Base-by-base conservation (phyloP, 371 early-diverging fungal genomes). In the Dinochytrium kinnereticum region DNA sequence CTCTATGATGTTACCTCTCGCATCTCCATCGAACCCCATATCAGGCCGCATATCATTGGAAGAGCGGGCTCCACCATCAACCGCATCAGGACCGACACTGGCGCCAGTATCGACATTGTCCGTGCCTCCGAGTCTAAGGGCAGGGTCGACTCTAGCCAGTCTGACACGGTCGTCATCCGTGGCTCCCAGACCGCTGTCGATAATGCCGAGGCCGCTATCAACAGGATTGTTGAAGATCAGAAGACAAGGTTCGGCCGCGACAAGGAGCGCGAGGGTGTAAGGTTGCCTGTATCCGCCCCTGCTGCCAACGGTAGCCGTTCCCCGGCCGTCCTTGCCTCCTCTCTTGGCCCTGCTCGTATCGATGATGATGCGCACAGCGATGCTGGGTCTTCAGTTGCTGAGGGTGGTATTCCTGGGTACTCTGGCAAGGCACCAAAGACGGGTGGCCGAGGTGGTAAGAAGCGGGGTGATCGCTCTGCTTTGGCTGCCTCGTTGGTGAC, bases 21-120 rank as follows among this genome's bases (percentile, higher is more conserved):
- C 1, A 40, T 81, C 30, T 55, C 76, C 7, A 51, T 84, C 36
- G 77, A 69, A 1, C 61, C 75, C 44, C 80, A 82, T 50, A 70
- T 84, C 59, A 80, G 91, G 38, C 91, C 91, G 7, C 91, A 92
- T 74, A 84, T 95, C 70, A 90, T 95, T 69, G 94, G 96, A 64
- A 85, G 91, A 44, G 83, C 84, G 34, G 92, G 95, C 36, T 68
- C 86, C 72, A 90, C 83, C 68, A 89, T 94, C 76, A 85, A 82
- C 70, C 86, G 88, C 38, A 88, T 93, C 69, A 91, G 92, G 59
- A 88, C 89, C 51, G 91, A 90, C 38, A 67, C 81, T 28, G 83
- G 78, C 1, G 80, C 78, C 24, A 64, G 69, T 39, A 71, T 82
- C n/a, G 85, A 87, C 73, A 84, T 96, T 68, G 86, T 85, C 64